These are phyloP conservation scores for Trametes coccinea DNA, from an alignment of 768 basidiomycete species.

Conservation along the genomic window DNA sequence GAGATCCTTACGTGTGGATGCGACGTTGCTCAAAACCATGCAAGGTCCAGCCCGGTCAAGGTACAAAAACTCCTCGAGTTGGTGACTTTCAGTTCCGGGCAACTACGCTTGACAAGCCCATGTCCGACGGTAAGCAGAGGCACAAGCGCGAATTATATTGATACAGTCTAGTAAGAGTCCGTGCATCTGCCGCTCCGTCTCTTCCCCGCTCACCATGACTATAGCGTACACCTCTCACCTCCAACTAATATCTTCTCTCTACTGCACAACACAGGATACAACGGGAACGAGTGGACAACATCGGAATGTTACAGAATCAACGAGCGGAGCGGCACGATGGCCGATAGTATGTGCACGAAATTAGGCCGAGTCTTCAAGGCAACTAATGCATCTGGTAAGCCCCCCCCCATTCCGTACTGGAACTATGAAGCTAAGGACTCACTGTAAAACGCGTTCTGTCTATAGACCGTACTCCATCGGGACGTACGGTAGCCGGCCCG, in stretches of 20 bases:
- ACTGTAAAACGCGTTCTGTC: background rate
- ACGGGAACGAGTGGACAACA: background rate
- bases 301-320: too few relatives aligned
- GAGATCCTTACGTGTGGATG: too few relatives aligned
- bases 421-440: background rate
- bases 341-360: too few relatives aligned
- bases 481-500: background rate
- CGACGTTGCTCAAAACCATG: too few relatives aligned
- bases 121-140: background rate
- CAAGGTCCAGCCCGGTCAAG: too few relatives aligned
- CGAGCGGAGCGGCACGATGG: background rate
- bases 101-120: too few relatives aligned
- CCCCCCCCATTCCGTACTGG: too few relatives aligned
- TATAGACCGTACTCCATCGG: constrained; percentile 11
- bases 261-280: background rate
- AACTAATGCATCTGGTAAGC: too few relatives aligned
- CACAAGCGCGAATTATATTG: background rate
- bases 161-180: background rate
- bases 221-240: background rate
- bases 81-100: too few relatives aligned
- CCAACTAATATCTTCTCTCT: background rate
- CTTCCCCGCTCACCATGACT: background rate
- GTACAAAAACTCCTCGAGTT: too few relatives aligned
- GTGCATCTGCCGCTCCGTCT: background rate
- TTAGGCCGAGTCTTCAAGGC: too few relatives aligned